Conservation (phyloP, 768 basidiomycete genomes). For the Tricholoma furcatifolium region DNA sequence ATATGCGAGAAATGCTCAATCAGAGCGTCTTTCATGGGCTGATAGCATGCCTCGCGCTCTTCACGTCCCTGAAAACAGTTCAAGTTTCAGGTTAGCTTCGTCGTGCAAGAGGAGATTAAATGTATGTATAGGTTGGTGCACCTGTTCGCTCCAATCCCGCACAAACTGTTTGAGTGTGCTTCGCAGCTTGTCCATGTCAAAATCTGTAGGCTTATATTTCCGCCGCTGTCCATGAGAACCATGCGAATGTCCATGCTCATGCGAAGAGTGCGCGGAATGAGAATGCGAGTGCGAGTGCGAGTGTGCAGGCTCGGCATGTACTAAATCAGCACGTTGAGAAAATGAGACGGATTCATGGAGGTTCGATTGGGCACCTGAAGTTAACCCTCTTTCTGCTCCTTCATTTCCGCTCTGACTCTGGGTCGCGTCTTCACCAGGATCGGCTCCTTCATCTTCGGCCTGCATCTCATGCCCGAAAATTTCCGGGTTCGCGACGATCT, state of each 20-base stretch:
- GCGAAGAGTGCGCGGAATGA: conserved; percentile 22
- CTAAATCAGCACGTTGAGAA: neutral
- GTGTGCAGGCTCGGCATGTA: conserved; percentile 3
- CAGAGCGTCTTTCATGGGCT: conserved; percentile 78
- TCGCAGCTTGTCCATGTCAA: conserved; percentile 87
- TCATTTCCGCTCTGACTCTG: conserved; percentile 5
- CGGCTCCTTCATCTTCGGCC: conserved; percentile 25
- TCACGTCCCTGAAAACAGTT: conserved; percentile 52
- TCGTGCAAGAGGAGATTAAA: neutral
- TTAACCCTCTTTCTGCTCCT: neutral
- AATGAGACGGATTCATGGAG: neutral
- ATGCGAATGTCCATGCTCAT: conserved; percentile 34
- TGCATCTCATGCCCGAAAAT: conserved; percentile 67
- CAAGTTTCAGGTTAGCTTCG: neutral
- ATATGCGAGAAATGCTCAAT: conserved; percentile 59
- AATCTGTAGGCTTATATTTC: conserved; percentile 56
- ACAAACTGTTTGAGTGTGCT: conserved; percentile 93
- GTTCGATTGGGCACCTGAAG: conserved; percentile 2
- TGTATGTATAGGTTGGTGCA: conserved; percentile 25
- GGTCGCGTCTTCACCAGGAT: conserved; percentile 1
- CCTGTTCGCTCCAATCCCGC: conserved; percentile 89
- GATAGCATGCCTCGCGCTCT: conserved; percentile 80
- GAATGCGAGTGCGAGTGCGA: conserved; percentile 16
- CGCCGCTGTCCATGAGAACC: conserved; percentile 23
- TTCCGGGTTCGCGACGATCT: conserved; percentile 75